These are phyloP conservation scores for Phytophthora colocasiae DNA, from an alignment of 352 stramenopile genomes.

Conservation along the genomic window DNA sequence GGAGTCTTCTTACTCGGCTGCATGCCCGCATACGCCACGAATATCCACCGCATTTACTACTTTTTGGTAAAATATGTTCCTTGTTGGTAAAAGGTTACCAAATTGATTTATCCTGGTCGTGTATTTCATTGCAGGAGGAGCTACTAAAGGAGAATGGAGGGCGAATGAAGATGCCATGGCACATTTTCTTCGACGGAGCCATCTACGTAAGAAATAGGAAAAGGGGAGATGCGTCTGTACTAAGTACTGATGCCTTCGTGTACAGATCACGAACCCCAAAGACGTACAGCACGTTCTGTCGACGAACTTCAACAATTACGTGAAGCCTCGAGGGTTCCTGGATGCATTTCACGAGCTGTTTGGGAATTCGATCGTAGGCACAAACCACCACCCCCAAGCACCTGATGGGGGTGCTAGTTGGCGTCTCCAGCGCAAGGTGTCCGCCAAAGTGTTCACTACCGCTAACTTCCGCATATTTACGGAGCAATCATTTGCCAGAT, in stretches of 20 bases:
- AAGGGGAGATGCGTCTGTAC: no score
- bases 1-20: conserved; percentile 61
- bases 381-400: conserved; percentile 69
- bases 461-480: conserved; percentile 58
- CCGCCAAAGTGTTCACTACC: conserved; percentile 89
- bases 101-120: background rate
- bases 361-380: conserved; percentile 70
- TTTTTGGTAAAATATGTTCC: conserved; percentile 41
- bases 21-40: conserved; percentile 56
- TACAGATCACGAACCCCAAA: conserved; percentile 56
- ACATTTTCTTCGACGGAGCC: conserved; percentile 64
- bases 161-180: conserved; percentile 73
- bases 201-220: conserved; percentile 48
- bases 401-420: conserved; percentile 65
- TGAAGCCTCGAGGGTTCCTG: conserved; percentile 74
- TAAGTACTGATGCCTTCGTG: background rate
- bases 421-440: conserved; percentile 80
- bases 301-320: conserved; percentile 77
- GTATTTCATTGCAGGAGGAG: conserved; percentile 36
- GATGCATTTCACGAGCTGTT: conserved; percentile 74
- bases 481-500: conserved; percentile 55
- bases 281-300: conserved; percentile 76
- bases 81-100: background rate
- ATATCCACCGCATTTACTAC: conserved; percentile 65
- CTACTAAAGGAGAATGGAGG: conserved; percentile 51